These are phyloP conservation scores for Nasturtium officinale DNA, from an alignment of 345 rosid species.

Conservation along the genomic window DNA sequence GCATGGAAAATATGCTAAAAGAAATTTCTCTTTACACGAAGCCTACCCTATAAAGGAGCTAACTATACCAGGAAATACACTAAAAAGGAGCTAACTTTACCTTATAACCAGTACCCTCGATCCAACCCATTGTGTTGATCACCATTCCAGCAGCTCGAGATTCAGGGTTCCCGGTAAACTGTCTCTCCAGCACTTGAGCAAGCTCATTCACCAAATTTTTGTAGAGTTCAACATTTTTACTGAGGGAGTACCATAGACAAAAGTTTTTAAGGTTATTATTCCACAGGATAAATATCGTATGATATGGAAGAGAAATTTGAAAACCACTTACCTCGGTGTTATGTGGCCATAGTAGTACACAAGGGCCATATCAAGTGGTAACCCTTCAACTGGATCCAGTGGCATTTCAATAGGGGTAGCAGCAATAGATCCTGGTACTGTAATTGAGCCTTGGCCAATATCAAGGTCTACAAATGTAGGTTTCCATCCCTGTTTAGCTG, in stretches of 20 bases:
- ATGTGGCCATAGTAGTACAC: conserved; percentile 85
- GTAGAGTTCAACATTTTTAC: conserved; percentile 75
- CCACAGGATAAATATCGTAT: background rate
- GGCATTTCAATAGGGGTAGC: conserved; percentile 95
- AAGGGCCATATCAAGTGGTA: conserved; percentile 86
- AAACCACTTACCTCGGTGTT: conserved; percentile 62
- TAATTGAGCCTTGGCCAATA: conserved; percentile 91
- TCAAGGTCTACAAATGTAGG: conserved; percentile 90
- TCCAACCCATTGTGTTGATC: conserved; percentile 97
- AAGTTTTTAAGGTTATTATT: background rate
- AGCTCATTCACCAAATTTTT: conserved; percentile 81
- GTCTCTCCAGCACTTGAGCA: conserved; percentile 78
- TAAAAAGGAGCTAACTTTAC: conserved; percentile 40
- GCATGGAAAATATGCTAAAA: background rate
- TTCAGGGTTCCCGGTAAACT: conserved; percentile 67
- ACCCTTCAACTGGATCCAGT: conserved; percentile 91
- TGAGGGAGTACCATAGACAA: conserved; percentile 40
- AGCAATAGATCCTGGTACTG: conserved; percentile 82
- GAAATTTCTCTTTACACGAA: background rate
- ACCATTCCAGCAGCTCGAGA: conserved; percentile 90
- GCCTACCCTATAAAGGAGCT: background rate
- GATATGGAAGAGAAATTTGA: conserved; percentile 1
- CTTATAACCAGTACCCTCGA: conserved; percentile 90
- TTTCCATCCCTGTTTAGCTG: conserved; percentile 89
- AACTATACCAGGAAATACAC: background rate